These are phyloP conservation scores for Rhodotorula sphaerocarpa DNA, from an alignment of 768 basidiomycete genomes.

Conservation along the genomic window DNA sequence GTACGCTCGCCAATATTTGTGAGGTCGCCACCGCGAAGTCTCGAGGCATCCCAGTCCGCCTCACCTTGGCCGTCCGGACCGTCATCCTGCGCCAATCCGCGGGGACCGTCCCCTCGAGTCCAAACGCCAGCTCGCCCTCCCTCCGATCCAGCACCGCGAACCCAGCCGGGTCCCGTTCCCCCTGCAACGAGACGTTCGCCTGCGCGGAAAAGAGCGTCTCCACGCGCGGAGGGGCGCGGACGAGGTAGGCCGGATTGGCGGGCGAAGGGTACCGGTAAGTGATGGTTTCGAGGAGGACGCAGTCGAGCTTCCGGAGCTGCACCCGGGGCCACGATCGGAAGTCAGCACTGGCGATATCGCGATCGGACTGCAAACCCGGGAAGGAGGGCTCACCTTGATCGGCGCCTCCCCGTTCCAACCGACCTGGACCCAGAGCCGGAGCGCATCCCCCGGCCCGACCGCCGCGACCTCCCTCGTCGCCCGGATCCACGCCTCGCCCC, in stretches of 20 bases:
- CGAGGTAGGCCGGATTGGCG: conserved; percentile 1
- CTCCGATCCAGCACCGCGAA: conserved; percentile 19
- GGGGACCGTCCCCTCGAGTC: conserved; percentile 12
- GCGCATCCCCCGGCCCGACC: conserved; percentile 22
- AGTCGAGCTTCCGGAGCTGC: conserved; percentile 19
- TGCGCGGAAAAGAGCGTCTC: conserved; percentile 10
- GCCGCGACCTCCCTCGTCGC: conserved; percentile 6
- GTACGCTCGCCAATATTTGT: neutral
- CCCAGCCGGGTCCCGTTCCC: neutral
- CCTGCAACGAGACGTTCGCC: conserved; percentile 5
- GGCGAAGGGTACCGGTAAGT: conserved; percentile 23
- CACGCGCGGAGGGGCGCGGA: conserved; percentile 1
- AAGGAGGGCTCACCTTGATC: conserved; percentile 4
- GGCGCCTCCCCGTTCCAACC: conserved; percentile 8
- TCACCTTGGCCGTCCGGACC: conserved; percentile 22
- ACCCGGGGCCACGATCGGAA: neutral
- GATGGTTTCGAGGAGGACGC: conserved; percentile 26
- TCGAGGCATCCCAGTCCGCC: neutral
- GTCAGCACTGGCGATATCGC: neutral
- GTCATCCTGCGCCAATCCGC: conserved; percentile 9
- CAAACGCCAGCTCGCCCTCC: conserved; percentile 14
- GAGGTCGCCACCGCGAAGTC: no score
- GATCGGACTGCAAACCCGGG: no score
- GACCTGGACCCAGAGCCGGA: conserved; percentile 16
- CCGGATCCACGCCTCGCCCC: conserved; percentile 18